Evolutionary conservation across 345 rosid species (phyloP).

Genomic region (Populus euphratica): DNA sequence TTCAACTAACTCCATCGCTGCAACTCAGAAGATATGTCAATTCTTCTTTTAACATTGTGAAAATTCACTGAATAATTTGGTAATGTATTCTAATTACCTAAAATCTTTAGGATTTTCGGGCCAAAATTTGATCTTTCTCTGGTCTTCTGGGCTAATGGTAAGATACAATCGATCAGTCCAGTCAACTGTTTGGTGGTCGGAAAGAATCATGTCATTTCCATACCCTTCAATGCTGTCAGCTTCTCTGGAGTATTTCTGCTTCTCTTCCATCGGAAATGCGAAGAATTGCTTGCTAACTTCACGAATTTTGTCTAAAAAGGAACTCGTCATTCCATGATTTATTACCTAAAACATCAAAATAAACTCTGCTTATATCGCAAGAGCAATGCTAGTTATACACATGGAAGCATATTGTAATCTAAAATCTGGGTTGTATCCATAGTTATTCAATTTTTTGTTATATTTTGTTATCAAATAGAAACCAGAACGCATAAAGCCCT

Average conservation of each 20-base stretch:
- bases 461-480: not conserved
- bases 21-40: not conserved
- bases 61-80: not conserved
- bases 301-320: slow-evolving; percentile 46
- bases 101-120: slow-evolving; percentile 50
- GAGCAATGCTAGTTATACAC: not conserved
- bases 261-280: slow-evolving; percentile 52
- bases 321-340: slow-evolving; percentile 57
- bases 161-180: slow-evolving; percentile 69
- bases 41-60: not conserved
- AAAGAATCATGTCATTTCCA: slow-evolving; percentile 63
- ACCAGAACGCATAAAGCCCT: not conserved
- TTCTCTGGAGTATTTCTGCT: slow-evolving; percentile 49
- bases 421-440: not conserved
- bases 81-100: slow-evolving; percentile 29
- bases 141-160: slow-evolving; percentile 41
- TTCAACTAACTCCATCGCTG: not conserved
- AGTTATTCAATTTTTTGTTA: not conserved
- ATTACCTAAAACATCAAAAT: slow-evolving; percentile 36
- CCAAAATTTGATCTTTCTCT: slow-evolving; percentile 49
- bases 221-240: slow-evolving; percentile 57
- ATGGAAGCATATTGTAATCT: not conserved
- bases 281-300: slow-evolving; percentile 50
- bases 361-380: not conserved
- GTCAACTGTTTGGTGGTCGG: slow-evolving; percentile 57